phyloP scores from a whole-genome alignment of 1,284 basidiomycete species.

The Ganoderma lingzhi region DNA sequence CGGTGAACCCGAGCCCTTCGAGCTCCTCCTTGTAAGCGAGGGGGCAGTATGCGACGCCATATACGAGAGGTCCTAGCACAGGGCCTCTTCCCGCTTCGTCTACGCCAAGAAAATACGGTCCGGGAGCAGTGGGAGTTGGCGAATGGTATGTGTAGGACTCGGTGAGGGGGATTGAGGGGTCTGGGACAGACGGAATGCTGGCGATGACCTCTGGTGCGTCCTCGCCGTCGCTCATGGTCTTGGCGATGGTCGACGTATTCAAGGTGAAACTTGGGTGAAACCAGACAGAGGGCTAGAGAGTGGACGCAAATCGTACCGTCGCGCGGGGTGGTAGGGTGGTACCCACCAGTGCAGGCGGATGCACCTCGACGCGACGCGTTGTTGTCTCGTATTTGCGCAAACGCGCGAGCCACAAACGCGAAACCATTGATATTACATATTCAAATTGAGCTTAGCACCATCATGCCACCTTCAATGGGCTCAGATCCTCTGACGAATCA shows the following conservation, averaged over 20 bases:
- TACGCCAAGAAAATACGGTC: conserved; percentile 91
- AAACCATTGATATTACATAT: background rate
- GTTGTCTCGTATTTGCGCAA: conserved; percentile 16
- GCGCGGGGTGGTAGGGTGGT: too few relatives aligned
- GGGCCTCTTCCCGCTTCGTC: conserved; percentile 98
- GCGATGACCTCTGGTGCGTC: background rate
- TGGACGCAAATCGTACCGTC: background rate
- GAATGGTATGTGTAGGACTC: conserved; percentile 90
- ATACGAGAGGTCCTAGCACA: conserved; percentile 94
- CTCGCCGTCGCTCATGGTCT: conserved; percentile 8
- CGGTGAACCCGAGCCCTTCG: conserved; percentile 90
- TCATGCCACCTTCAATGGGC: background rate
- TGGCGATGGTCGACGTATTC: too few relatives aligned
- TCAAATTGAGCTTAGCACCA: background rate
- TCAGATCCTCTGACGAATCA: background rate
- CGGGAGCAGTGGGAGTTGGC: conserved; percentile 64
- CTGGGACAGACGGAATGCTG: conserved; percentile 42
- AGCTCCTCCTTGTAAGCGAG: conserved; percentile 78
- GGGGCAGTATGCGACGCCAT: conserved; percentile 95
- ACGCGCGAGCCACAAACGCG: background rate
- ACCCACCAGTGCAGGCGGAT: too few relatives aligned
- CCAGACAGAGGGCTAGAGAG: too few relatives aligned
- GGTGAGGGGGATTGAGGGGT: conserved; percentile 50
- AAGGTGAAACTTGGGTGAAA: too few relatives aligned
- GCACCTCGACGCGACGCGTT: conserved; percentile 18